Percentiles rank a stretch among this genome's conserved stretches.
Evolutionary conservation across 164 flowering plant species (phyloP).

Genomic region (Nymphaea colorata): DNA sequence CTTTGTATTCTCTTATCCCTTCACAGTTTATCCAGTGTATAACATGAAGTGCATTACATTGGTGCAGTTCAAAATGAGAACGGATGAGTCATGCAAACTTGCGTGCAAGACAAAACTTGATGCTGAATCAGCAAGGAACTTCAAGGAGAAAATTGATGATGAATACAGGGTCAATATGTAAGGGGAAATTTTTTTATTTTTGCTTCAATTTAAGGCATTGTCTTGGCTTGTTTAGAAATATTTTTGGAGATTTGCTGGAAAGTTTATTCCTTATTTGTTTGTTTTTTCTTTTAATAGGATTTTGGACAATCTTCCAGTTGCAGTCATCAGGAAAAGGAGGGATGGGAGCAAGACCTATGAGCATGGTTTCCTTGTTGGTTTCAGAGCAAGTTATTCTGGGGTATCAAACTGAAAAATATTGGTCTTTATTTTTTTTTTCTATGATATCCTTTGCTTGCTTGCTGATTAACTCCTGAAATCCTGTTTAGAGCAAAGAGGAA

Average conservation of each 20-base stretch:
- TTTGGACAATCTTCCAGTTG: conserved; percentile 91
- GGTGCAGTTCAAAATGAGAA: conserved; percentile 43
- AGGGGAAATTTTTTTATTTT: conserved; percentile 4
- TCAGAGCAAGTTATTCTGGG: conserved; percentile 39
- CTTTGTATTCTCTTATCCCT: background rate
- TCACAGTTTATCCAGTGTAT: background rate
- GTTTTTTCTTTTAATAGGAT: conserved; percentile 21
- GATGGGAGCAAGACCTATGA: conserved; percentile 70
- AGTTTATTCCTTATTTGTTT: too few species aligned
- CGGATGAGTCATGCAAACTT: conserved; percentile 37
- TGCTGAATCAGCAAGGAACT: conserved; percentile 42
- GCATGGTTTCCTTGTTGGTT: conserved; percentile 89
- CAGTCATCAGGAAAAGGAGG: conserved; percentile 63
- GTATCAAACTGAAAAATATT: conserved; percentile 13
- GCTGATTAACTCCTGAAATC: conserved; percentile 2
- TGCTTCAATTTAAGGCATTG: background rate
- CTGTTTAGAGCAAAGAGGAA: conserved; percentile 40
- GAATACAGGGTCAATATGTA: conserved; percentile 58
- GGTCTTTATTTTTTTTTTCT: background rate
- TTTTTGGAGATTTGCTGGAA: too few species aligned
- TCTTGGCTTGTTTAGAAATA: too few species aligned
- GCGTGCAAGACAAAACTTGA: conserved; percentile 32
- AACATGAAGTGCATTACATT: background rate
- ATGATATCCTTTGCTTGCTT: background rate
- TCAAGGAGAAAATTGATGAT: conserved; percentile 54